Evolutionary conservation across 768 basidiomycete species (phyloP).

Genomic region (Lactarius psammicola): DNA sequence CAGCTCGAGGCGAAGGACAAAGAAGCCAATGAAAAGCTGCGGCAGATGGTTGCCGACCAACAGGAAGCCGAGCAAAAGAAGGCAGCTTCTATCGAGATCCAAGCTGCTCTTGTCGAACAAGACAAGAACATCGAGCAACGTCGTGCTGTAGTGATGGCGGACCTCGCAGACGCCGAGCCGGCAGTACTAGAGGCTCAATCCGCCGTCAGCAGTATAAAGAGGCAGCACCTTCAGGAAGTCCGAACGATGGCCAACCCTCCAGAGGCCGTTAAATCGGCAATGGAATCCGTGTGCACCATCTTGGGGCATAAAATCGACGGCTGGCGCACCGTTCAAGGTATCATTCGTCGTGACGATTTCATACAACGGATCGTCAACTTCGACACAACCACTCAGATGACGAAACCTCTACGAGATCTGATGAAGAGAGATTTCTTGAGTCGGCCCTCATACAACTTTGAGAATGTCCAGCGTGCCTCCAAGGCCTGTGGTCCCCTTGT

Average conservation of each 20-base stretch:
- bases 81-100: slow-evolving; percentile 91
- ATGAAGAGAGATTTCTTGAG: slow-evolving; percentile 95
- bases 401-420: slow-evolving; percentile 77
- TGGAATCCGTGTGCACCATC: slow-evolving; percentile 97
- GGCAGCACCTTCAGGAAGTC: slow-evolving; percentile 94
- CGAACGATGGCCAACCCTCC: slow-evolving; percentile 98
- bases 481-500: slow-evolving; percentile 97
- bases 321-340: slow-evolving; percentile 93
- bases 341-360: slow-evolving; percentile 96
- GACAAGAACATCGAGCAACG: slow-evolving; percentile 88
- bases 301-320: slow-evolving; percentile 96
- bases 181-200: slow-evolving; percentile 93
- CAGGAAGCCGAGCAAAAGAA: slow-evolving; percentile 99
- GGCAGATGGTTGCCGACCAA: slow-evolving; percentile 97
- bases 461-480: slow-evolving; percentile 91
- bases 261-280: slow-evolving; percentile 94
- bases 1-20: slow-evolving; percentile 92
- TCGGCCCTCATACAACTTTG: slow-evolving; percentile 89
- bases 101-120: slow-evolving; percentile 89
- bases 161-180: slow-evolving; percentile 96
- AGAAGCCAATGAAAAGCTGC: slow-evolving; percentile 95
- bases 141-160: slow-evolving; percentile 84
- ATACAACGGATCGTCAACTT: slow-evolving; percentile 95
- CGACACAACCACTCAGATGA: slow-evolving; percentile 89
- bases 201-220: slow-evolving; percentile 97